A percentile compares a stretch with the other conserved stretches of the same genome.
Evolutionary conservation across 1,139 yeast species (phyloP).

Genomic region (Kluyveromyces sp.): DNA sequence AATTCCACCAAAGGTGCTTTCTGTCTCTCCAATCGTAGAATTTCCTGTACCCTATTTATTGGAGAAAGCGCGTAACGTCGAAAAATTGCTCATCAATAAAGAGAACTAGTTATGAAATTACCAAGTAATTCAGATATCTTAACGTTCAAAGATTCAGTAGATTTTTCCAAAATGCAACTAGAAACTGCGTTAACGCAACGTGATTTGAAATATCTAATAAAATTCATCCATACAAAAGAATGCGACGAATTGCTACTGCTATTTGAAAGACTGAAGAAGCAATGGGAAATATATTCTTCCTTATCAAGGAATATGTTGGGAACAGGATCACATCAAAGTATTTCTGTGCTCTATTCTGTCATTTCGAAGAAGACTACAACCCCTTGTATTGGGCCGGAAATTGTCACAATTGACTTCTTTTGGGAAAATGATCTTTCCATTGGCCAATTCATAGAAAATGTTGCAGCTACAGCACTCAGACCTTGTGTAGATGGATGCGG

Average conservation of each 20-base stretch:
- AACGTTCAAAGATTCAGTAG: conserved; percentile 16
- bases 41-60: conserved; percentile 62
- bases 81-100: conserved; percentile 37
- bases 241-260: conserved; percentile 31
- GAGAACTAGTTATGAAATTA: conserved; percentile 27
- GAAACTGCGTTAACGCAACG: conserved; percentile 22
- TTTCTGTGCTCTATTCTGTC: conserved; percentile 70
- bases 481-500: conserved; percentile 81
- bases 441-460: conserved; percentile 81
- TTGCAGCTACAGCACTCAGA: conserved; percentile 58
- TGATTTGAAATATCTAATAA: conserved; percentile 27
- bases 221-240: conserved; percentile 32
- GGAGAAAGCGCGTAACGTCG: conserved; percentile 47
- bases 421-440: conserved; percentile 86
- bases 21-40: conserved; percentile 69
- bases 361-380: conserved; percentile 81
- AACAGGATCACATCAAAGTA: conserved; percentile 68
- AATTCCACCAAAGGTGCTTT: conserved; percentile 47
- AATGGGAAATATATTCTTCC: conserved; percentile 55
- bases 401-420: conserved; percentile 75
- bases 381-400: conserved; percentile 87
- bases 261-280: conserved; percentile 38
- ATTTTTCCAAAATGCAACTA: conserved; percentile 13
- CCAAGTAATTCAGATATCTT: conserved; percentile 12
- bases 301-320: conserved; percentile 47